phyloP scores from a whole-genome alignment of 352 stramenopile species.

The Phytophthora kernoviae region DNA sequence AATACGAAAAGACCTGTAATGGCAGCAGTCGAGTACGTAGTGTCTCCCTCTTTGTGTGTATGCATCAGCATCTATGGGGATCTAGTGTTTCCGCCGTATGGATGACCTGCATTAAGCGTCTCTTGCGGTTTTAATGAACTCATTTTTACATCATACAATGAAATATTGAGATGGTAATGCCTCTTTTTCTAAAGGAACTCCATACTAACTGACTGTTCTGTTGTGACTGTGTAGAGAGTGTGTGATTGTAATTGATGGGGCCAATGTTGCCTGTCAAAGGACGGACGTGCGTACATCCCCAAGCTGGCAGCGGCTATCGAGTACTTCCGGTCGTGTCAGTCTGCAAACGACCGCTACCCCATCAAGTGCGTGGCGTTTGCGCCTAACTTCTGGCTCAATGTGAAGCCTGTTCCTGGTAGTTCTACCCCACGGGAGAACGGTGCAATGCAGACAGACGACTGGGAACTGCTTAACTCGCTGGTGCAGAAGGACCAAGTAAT shows the following conservation, averaged over 20 bases:
- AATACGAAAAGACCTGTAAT: slow-evolving; percentile 9
- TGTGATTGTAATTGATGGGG: slow-evolving; percentile 74
- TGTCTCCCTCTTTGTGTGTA: slow-evolving; percentile 6
- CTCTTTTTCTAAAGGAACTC: slow-evolving; percentile 1
- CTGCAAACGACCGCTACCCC: slow-evolving; percentile 21
- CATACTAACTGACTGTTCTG: slow-evolving; percentile 2
- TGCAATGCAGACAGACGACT: slow-evolving; percentile 55
- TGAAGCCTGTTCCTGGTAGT: slow-evolving; percentile 41
- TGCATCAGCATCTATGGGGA: slow-evolving; percentile 3
- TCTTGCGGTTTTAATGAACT: background rate
- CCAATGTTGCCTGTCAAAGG: slow-evolving; percentile 76
- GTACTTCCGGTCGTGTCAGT: slow-evolving; percentile 57
- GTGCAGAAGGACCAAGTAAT: slow-evolving; percentile 72
- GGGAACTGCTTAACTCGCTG: slow-evolving; percentile 48
- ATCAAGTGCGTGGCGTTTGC: slow-evolving; percentile 80
- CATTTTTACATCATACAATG: background rate
- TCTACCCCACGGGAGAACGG: slow-evolving; percentile 36
- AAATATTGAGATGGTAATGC: slow-evolving; percentile 9
- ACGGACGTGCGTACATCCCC: slow-evolving; percentile 50
- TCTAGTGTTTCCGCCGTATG: background rate
- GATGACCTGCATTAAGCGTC: background rate
- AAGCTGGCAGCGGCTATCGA: slow-evolving; percentile 70
- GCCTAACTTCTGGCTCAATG: slow-evolving; percentile 83
- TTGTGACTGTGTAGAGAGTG: slow-evolving; percentile 31
- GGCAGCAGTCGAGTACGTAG: slow-evolving; percentile 27